Evolutionary conservation across 305 asterid genomes (phyloP).

Genomic region (Solanum hybrid): DNA sequence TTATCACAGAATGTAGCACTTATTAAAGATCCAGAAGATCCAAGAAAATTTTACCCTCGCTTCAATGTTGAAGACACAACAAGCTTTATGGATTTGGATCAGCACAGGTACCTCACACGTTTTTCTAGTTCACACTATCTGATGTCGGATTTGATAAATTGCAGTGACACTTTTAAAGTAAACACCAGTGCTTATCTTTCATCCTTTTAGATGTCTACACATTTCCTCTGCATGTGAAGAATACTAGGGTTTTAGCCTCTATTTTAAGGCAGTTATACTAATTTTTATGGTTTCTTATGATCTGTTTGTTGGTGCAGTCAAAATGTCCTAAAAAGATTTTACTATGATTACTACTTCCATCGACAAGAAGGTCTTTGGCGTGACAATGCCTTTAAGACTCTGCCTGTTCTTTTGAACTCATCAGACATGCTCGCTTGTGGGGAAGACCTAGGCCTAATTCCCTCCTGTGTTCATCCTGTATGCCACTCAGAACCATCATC

Average conservation of each 20-base stretch:
- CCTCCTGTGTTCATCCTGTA: slow-evolving; percentile 97
- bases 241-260: background rate
- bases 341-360: slow-evolving; percentile 85
- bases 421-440: slow-evolving; percentile 99
- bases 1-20: slow-evolving; percentile 70
- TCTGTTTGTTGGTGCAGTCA: slow-evolving; percentile 46
- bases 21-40: slow-evolving; percentile 78
- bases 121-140: background rate
- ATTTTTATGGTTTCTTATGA: background rate
- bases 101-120: slow-evolving; percentile 45
- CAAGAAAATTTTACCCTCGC: slow-evolving; percentile 72
- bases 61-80: slow-evolving; percentile 90
- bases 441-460: slow-evolving; percentile 94
- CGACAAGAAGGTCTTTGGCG: slow-evolving; percentile 93
- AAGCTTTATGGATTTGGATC: slow-evolving; percentile 60
- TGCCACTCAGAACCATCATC: slow-evolving; percentile 11
- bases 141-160: background rate
- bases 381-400: slow-evolving; percentile 81
- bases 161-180: background rate
- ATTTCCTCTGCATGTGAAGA: background rate
- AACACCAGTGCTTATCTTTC: background rate
- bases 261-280: background rate
- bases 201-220: background rate
- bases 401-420: slow-evolving; percentile 92
- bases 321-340: slow-evolving; percentile 68